Conservation (phyloP, 345 rosid genomes). For the Lumnitzera racemosa region DNA sequence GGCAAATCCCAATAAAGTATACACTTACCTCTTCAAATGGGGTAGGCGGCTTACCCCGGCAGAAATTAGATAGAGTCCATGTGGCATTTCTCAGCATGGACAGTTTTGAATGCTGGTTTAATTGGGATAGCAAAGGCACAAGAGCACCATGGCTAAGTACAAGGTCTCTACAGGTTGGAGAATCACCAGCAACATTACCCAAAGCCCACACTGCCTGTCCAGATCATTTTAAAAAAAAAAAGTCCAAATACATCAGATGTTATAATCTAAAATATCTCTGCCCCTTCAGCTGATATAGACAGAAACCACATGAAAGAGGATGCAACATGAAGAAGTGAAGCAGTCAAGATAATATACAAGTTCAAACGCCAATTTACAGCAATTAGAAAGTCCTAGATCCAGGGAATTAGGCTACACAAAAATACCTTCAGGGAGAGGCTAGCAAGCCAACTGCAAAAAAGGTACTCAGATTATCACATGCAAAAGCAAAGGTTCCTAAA, state of each 20-base stretch:
- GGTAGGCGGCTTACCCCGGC: slow-evolving; percentile 53
- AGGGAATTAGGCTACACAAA: neutral
- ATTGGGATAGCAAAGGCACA: slow-evolving; percentile 38
- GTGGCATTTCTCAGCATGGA: slow-evolving; percentile 52
- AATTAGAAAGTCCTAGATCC: too few species aligned
- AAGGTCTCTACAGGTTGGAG: slow-evolving; percentile 46
- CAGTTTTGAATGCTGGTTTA: slow-evolving; percentile 39
- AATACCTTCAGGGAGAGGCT: neutral
- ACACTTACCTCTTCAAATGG: slow-evolving; percentile 39
- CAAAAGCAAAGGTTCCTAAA: slow-evolving; percentile 1
- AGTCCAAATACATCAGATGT: neutral
- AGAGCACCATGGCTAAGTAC: slow-evolving; percentile 48
- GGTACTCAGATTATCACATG: neutral
- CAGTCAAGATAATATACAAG: too few species aligned
- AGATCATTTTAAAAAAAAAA: neutral
- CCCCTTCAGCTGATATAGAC: too few species aligned
- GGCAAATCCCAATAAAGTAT: neutral
- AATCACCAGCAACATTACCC: slow-evolving; percentile 63
- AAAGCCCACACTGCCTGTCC: slow-evolving; percentile 60
- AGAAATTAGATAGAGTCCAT: slow-evolving; percentile 64
- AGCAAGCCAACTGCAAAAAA: neutral
- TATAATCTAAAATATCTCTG: neutral
- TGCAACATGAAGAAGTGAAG: too few species aligned
- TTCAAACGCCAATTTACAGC: too few species aligned
- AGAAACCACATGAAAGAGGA: too few species aligned